phyloP scores from a whole-genome alignment of 2,329 filamentous ascomycete species.

The Exophiala calicioides region DNA sequence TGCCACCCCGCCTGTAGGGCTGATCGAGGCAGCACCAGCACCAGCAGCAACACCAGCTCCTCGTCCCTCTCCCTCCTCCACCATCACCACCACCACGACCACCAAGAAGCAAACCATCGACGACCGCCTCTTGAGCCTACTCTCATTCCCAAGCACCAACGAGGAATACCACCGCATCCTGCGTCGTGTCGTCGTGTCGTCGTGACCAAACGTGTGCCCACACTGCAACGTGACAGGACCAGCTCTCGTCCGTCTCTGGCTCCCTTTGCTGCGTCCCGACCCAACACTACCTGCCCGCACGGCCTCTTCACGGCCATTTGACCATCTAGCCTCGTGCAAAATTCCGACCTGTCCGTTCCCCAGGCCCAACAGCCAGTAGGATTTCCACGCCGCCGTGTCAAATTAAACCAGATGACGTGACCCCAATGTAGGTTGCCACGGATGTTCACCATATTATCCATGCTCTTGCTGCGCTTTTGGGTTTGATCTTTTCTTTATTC shows the following conservation, averaged over 20 bases:
- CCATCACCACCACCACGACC: no score
- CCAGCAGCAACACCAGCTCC: no score
- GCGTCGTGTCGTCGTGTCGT: slow-evolving; percentile 18
- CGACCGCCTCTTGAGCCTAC: no score
- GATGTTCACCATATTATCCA: slow-evolving; percentile 39
- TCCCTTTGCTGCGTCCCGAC: not conserved
- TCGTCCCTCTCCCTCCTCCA: no score
- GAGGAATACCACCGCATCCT: not conserved
- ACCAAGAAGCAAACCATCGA: no score
- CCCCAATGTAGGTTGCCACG: slow-evolving; percentile 1
- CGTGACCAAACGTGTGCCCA: slow-evolving; percentile 18
- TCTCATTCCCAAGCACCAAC: no score
- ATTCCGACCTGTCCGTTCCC: slow-evolving; percentile 21
- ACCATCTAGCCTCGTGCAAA: slow-evolving; percentile 10
- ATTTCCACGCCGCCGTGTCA: slow-evolving; percentile 5
- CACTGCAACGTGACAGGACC: slow-evolving; percentile 25
- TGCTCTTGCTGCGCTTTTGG: slow-evolving; percentile 69
- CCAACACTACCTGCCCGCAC: slow-evolving; percentile 1
- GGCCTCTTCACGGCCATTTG: not conserved
- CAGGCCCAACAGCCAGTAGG: slow-evolving; percentile 16
- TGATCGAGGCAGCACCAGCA: no score
- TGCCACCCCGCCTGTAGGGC: no score
- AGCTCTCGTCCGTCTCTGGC: not conserved
- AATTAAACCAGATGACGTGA: slow-evolving; percentile 24
- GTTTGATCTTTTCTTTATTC: slow-evolving; percentile 20